Conservation (phyloP, 2,329 filamentous ascomycete genomes). For the Podosphaera fusca region DNA sequence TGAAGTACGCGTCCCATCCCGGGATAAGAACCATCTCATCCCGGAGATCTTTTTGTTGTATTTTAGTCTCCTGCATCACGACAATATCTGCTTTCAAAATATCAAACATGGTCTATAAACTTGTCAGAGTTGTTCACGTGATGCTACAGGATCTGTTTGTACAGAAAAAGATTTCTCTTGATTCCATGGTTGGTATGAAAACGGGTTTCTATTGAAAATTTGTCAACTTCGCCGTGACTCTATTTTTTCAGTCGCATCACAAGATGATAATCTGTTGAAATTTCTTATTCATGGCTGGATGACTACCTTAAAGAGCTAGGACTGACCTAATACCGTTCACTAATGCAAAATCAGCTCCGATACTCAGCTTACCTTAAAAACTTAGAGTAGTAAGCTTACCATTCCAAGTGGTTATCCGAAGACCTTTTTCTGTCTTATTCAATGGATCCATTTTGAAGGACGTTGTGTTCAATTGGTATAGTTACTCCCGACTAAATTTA, state of each 20-base stretch:
- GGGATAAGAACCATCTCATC: slow-evolving; percentile 93
- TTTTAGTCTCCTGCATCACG: slow-evolving; percentile 89
- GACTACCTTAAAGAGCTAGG: not conserved
- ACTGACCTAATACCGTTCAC: slow-evolving; percentile 56
- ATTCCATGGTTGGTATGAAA: slow-evolving; percentile 66
- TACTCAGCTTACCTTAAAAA: not conserved
- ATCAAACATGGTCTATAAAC: slow-evolving; percentile 64
- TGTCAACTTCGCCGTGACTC: no score
- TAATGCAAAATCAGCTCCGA: slow-evolving; percentile 17
- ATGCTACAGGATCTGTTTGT: slow-evolving; percentile 3
- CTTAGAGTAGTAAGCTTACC: slow-evolving; percentile 24
- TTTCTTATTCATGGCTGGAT: not conserved
- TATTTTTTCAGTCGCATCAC: no score
- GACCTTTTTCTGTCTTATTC: slow-evolving; percentile 27
- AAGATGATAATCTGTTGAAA: not conserved
- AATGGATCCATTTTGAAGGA: no score
- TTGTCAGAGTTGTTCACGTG: not conserved
- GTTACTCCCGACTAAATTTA: no score
- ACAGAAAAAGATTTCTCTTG: slow-evolving; percentile 47
- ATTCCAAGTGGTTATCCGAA: slow-evolving; percentile 75
- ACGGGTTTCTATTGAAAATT: slow-evolving; percentile 39
- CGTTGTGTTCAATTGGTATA: no score
- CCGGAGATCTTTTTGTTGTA: slow-evolving; percentile 70
- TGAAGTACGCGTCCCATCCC: slow-evolving; percentile 94
- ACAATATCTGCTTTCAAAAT: slow-evolving; percentile 81